Evolutionary conservation across 257 asterid species (phyloP).

Genomic region (Capsicum pubescens): DNA sequence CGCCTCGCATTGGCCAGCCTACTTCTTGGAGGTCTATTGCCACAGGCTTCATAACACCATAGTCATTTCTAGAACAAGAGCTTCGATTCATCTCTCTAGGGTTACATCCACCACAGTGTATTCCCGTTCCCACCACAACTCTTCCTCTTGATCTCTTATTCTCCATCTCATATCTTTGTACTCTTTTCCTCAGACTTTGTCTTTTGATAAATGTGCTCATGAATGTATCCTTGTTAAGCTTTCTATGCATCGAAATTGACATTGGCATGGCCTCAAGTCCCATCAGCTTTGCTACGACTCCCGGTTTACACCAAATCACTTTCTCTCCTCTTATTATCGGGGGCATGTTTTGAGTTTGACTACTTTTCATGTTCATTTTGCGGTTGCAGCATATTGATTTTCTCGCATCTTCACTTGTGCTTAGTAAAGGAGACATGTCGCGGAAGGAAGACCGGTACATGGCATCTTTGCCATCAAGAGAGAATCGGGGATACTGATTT

Average conservation of each 20-base stretch:
- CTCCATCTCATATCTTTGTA: conserved; percentile 44
- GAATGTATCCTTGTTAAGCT: conserved; percentile 47
- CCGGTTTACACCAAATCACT: conserved; percentile 92
- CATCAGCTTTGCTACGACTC: conserved; percentile 90
- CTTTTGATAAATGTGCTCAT: conserved; percentile 46
- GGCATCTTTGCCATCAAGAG: conserved; percentile 89
- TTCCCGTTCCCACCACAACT: not conserved
- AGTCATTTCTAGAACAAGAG: conserved; percentile 58
- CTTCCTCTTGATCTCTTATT: conserved; percentile 39
- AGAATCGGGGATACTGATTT: conserved; percentile 91
- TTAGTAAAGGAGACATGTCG: conserved; percentile 38
- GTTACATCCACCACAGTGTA: conserved; percentile 16
- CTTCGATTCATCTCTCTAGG: conserved; percentile 33
- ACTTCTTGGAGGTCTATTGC: conserved; percentile 48
- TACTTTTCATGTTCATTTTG: conserved; percentile 33
- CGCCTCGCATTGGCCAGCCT: conserved; percentile 56
- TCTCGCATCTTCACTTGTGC: conserved; percentile 23
- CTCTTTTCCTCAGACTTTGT: conserved; percentile 53
- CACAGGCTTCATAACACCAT: conserved; percentile 56
- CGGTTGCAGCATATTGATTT: conserved; percentile 27
- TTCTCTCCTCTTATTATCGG: conserved; percentile 68
- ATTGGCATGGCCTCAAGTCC: conserved; percentile 90
- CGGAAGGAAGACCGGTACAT: conserved; percentile 78
- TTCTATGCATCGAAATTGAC: conserved; percentile 62
- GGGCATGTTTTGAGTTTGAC: conserved; percentile 40